These are phyloP conservation scores for Fusarium torreyae DNA, from an alignment of 2,329 filamentous ascomycete genomes.

Conservation along the genomic window DNA sequence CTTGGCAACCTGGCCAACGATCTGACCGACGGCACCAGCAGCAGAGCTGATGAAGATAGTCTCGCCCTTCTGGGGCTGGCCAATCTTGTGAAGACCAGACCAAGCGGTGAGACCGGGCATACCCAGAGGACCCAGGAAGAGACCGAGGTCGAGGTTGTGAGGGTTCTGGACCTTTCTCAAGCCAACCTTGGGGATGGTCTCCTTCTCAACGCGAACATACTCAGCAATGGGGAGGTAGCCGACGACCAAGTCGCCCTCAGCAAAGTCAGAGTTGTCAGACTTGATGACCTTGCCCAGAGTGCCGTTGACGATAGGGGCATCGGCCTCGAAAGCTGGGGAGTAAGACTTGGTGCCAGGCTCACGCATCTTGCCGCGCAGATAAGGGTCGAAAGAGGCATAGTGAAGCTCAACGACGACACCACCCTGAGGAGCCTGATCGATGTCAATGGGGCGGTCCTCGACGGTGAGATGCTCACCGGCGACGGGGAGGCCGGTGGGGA, in stretches of 20 bases:
- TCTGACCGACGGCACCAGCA: constrained; percentile 84
- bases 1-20: constrained; percentile 89
- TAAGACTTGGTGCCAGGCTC: constrained; percentile 72
- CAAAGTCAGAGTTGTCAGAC: constrained; percentile 74
- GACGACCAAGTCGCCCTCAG: constrained; percentile 76
- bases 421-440: constrained; percentile 68
- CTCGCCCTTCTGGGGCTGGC: constrained; percentile 74
- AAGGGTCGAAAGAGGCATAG: constrained; percentile 86
- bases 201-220: constrained; percentile 71
- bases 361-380: constrained; percentile 86
- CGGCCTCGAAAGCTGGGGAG: constrained; percentile 65
- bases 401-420: constrained; percentile 80
- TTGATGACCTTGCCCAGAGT: constrained; percentile 79
- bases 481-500: constrained; percentile 77
- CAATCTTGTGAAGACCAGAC: constrained; percentile 77
- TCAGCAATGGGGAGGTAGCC: constrained; percentile 75
- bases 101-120: constrained; percentile 78
- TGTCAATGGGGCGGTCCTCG: constrained; percentile 78
- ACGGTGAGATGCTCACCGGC: constrained; percentile 78
- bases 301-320: constrained; percentile 75
- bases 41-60: constrained; percentile 88
- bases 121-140: constrained; percentile 80
- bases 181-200: constrained; percentile 57
- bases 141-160: constrained; percentile 73
- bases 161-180: constrained; percentile 76